Evolutionary conservation across 768 basidiomycete species (phyloP), one percentile per base, ranked within the genome.

Genomic region (Lepiota venenata): DNA sequence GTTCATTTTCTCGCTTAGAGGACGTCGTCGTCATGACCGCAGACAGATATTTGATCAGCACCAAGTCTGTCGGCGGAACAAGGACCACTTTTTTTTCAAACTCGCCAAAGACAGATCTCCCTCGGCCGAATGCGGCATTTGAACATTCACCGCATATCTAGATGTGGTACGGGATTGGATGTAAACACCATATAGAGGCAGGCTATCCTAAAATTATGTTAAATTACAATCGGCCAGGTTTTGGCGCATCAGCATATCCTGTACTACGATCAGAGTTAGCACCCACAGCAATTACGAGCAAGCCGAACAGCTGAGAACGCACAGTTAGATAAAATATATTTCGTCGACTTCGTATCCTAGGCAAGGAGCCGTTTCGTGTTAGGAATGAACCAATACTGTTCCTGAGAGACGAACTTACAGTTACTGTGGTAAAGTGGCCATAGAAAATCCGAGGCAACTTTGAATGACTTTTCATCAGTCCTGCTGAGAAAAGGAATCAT

Each of bases 391-490:
- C n/a, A 47, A 41, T 27, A 47, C 41, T 27, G 18, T 52, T 4
- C 18, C 53, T 57, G 40, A 22, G 15, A 16, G 47, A 14, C 16
- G 32, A 22, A 67, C 80, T 57, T 51, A 87, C 86, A 55, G 82
- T 87, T 5, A 84, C 85, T 1, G 81, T 77, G 8, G 86, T 88
- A 53, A 85, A 74, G 68, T 87, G 86, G 59, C 77, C 81, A 59
- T 84, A 86, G 61, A 84, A 85, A 2, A 77, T 70, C 44, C 85
- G 74, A 14, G 71, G 66, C 10, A 67, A 53, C 1, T 70, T 68
- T 2, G 78, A 79, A 40, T 74, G 67, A 52, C 78, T 75, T 47
- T 72, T 69, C 49, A 76, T 63, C 29, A 81, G 72, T 4, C 70
- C 74, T 49, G 65, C 77, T 76, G 57, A 35, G 21, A 27, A 47